A percentile compares a stretch with the other conserved stretches of the same genome.
Conservation (phyloP, 768 basidiomycete genomes). For the Mycena capillaripes region DNA sequence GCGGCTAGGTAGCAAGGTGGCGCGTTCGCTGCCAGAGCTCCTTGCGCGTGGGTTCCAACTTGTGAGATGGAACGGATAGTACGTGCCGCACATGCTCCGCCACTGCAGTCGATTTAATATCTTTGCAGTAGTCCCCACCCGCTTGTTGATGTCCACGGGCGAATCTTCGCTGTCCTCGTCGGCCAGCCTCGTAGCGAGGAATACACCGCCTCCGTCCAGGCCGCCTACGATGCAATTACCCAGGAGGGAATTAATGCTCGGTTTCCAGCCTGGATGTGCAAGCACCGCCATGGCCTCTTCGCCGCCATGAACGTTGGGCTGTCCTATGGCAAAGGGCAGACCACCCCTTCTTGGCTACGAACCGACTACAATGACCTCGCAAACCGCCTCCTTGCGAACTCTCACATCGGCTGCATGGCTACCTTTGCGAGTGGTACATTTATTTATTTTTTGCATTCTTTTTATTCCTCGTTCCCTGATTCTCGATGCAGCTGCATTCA, state of each 20-base stretch:
- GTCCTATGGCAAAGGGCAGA: background rate
- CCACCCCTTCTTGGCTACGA: background rate
- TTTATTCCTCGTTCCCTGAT: background rate
- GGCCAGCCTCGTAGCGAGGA: constrained; percentile 23
- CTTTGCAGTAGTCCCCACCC: background rate
- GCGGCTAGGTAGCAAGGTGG: too few relatives aligned
- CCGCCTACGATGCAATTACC: background rate
- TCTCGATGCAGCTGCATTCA: constrained; percentile 2
- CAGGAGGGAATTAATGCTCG: background rate
- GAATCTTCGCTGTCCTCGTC: constrained; percentile 27
- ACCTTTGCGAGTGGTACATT: background rate
- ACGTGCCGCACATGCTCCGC: too few relatives aligned
- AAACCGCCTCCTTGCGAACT: background rate
- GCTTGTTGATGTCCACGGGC: background rate
- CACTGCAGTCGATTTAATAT: too few relatives aligned
- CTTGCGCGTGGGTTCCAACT: background rate
- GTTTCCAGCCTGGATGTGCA: background rate
- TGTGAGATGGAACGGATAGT: background rate
- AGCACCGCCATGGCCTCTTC: background rate
- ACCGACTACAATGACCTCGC: background rate
- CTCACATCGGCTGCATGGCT: background rate
- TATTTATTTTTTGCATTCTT: background rate
- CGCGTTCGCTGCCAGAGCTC: background rate
- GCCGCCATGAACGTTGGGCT: background rate
- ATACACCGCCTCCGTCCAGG: background rate